Evolutionary conservation across 1,139 yeast species (phyloP), one percentile per base, ranked within the genome.

Genomic region (Martiniozyma asiatica): DNA sequence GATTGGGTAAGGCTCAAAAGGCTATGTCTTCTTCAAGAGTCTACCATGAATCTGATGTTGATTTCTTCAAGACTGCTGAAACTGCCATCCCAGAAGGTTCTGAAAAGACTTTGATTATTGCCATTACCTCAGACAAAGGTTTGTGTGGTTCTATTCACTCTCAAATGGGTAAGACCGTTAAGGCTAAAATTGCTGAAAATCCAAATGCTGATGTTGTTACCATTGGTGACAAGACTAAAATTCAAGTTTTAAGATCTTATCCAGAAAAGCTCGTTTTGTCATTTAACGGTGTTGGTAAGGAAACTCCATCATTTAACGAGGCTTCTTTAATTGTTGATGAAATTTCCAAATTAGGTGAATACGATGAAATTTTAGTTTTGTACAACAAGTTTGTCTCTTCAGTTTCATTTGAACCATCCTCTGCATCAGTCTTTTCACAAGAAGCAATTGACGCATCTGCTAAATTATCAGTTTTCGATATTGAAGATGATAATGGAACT

Each of bases 111-210:
- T 72, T 89, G 53, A 60, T 84, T 48, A 66, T 89, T 50, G 95
- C 87, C 39, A 74, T 84, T 44, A 80, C 97, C 32, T 85, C 97
- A 36, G 98, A 89, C 67, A 89, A 89, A 68, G 98, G 98, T 54
- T 73, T 89, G 53, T 89, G 98, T 73, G 98, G 98, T 50, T 87
- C 97, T 31, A 84, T 89, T 54, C 98, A 89, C 66, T 72, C 98
- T 31, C 94, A 82, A 63, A 63, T 87, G 48, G 79, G 96, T 50
- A 85, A 89, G 65, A 72, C 80, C 42, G 80, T 94, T 41, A 82
- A 93, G 64, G 58, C 48, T 44, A 72, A 75, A 63, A 52, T 77
- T 39, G 72, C 59, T 45, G 69, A 73, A 51, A 53, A 62, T 45
- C 81, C 85, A 41, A 64, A 66, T 36, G 81, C 78, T 43, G 96